Percentiles rank a stretch among this genome's conserved stretches.
These are phyloP conservation scores for Ziziphus jujuba DNA, from an alignment of 306 rosid species.

Conservation along the genomic window DNA sequence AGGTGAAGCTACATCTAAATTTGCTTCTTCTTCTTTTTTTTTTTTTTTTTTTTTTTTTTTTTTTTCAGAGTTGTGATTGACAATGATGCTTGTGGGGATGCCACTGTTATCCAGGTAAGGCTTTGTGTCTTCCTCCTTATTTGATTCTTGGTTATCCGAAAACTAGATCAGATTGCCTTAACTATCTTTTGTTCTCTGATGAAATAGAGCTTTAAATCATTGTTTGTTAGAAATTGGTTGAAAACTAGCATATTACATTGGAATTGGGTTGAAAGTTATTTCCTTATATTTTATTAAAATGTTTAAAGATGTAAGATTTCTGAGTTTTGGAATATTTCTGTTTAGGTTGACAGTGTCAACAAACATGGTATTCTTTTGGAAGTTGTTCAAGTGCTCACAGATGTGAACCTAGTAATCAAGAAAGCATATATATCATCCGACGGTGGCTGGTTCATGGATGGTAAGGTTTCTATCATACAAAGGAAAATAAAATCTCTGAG, in stretches of 20 bases:
- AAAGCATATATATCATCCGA: conserved; percentile 94
- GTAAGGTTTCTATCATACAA: conserved; percentile 39
- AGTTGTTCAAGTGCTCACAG: conserved; percentile 89
- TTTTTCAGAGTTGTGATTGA: conserved; percentile 86
- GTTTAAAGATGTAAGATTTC: neutral
- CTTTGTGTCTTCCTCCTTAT: conserved; percentile 1
- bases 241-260: neutral
- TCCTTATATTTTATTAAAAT: neutral
- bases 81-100: conserved; percentile 67
- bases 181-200: conserved; percentile 2
- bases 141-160: conserved; percentile 5
- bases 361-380: conserved; percentile 88
- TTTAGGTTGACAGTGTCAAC: conserved; percentile 89
- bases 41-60: conserved; percentile 23
- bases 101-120: conserved; percentile 80
- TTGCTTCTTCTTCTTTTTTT: neutral
- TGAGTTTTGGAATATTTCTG: conserved; percentile 3
- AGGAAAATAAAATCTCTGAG: neutral
- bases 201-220: neutral
- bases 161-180: neutral
- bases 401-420: conserved; percentile 71
- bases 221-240: conserved; percentile 13
- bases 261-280: neutral
- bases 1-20: conserved; percentile 23
- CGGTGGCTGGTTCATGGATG: conserved; percentile 98